phyloP scores from a whole-genome alignment of 2,329 filamentous ascomycete genomes.

The Elsinoe fawcettii region DNA sequence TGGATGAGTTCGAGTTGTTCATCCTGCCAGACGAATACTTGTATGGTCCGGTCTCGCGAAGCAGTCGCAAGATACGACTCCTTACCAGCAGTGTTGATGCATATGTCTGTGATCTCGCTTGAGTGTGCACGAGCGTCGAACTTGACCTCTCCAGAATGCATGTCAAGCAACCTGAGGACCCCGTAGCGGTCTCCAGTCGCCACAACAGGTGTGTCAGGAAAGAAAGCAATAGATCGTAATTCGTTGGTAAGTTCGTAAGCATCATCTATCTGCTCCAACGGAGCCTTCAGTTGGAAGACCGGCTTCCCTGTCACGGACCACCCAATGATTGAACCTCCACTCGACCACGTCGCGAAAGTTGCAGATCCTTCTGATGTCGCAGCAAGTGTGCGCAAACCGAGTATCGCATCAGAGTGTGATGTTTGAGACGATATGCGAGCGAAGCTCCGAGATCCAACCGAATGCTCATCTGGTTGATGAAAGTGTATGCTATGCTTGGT shows the following conservation, averaged over 20 bases:
- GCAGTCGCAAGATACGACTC: slow-evolving; percentile 68
- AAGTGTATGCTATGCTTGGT: slow-evolving; percentile 62
- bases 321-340: slow-evolving; percentile 68
- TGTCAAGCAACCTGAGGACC: slow-evolving; percentile 64
- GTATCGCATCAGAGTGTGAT: slow-evolving; percentile 51
- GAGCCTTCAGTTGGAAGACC: slow-evolving; percentile 56
- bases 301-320: slow-evolving; percentile 71
- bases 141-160: slow-evolving; percentile 51
- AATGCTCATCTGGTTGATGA: not conserved
- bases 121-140: slow-evolving; percentile 79
- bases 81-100: slow-evolving; percentile 56
- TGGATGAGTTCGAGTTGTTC: slow-evolving; percentile 61
- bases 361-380: slow-evolving; percentile 54
- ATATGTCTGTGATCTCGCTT: slow-evolving; percentile 75
- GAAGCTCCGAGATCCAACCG: not conserved
- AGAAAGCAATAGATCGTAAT: slow-evolving; percentile 51
- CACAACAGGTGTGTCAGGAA: slow-evolving; percentile 56
- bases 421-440: slow-evolving; percentile 20
- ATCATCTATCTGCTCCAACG: slow-evolving; percentile 56
- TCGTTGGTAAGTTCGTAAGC: slow-evolving; percentile 47
- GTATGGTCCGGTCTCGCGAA: slow-evolving; percentile 82
- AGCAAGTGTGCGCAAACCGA: slow-evolving; percentile 64
- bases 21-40: slow-evolving; percentile 64
- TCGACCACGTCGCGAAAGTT: slow-evolving; percentile 84
- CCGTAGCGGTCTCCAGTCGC: slow-evolving; percentile 82